phyloP scores from a whole-genome alignment of 2,329 filamentous ascomycete genomes.

The Sarocladiaceae sp. region DNA sequence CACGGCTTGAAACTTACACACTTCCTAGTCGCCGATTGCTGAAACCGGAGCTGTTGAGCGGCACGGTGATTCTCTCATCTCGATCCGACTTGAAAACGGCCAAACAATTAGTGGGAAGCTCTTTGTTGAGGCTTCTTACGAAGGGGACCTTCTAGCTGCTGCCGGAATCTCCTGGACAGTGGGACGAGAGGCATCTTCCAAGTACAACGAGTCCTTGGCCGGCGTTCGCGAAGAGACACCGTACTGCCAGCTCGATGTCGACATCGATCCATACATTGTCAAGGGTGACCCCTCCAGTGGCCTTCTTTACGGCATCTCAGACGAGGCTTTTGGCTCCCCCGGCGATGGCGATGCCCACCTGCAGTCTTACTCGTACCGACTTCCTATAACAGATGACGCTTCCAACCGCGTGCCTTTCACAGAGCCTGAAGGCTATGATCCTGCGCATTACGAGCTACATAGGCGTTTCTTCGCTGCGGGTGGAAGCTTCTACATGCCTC shows the following conservation, averaged over 20 bases:
- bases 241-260: constrained; percentile 16
- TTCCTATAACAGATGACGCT: constrained; percentile 16
- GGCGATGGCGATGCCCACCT: constrained; percentile 16
- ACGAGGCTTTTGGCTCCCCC: constrained; percentile 13
- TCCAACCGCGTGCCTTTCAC: too few relatives aligned
- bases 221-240: constrained; percentile 14
- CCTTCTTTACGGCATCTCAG: constrained; percentile 15
- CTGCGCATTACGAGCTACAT: too few relatives aligned
- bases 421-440: too few relatives aligned
- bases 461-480: too few relatives aligned
- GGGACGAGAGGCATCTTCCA: constrained; percentile 13
- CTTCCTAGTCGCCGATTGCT: too few relatives aligned
- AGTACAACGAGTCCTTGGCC: constrained; percentile 14
- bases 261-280: constrained; percentile 16
- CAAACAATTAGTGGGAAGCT: constrained; percentile 11
- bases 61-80: too few relatives aligned
- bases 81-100: constrained; percentile 9
- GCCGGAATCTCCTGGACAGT: constrained; percentile 12
- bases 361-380: constrained; percentile 17
- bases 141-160: constrained; percentile 19
- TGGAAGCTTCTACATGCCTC: too few relatives aligned
- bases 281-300: constrained; percentile 13
- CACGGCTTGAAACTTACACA: too few relatives aligned
- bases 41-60: too few relatives aligned
- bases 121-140: constrained; percentile 20